Percentiles rank a stretch among this genome's conserved stretches.
Evolutionary conservation across 2,329 filamentous ascomycete genomes (phyloP).

Genomic region (Aspergillus fumigatiaffinis): DNA sequence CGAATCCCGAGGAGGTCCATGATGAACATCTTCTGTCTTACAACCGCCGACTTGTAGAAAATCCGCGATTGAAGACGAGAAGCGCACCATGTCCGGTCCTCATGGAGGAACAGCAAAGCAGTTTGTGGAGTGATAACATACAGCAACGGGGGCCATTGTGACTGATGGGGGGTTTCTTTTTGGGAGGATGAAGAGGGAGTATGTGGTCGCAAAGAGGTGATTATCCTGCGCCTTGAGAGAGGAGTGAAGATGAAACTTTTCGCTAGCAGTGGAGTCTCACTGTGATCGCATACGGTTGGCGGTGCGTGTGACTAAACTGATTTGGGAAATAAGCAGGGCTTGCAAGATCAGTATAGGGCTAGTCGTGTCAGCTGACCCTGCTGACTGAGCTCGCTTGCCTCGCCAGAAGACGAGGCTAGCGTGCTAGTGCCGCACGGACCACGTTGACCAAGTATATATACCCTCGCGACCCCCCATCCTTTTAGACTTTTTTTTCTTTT

Average conservation of each 20-base stretch:
- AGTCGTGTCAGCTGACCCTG: conserved; percentile 7
- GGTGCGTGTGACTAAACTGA: conserved; percentile 20
- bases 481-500: conserved; percentile 42
- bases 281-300: conserved; percentile 18
- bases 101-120: conserved; percentile 89
- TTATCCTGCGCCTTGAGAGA: conserved; percentile 72
- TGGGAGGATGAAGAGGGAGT: conserved; percentile 27
- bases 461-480: conserved; percentile 5
- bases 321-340: conserved; percentile 13
- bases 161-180: conserved; percentile 33
- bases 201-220: conserved; percentile 71
- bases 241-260: conserved; percentile 20
- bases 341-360: conserved; percentile 17
- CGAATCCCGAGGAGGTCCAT: conserved; percentile 18
- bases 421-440: conserved; percentile 19
- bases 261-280: conserved; percentile 23
- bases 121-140: conserved; percentile 64
- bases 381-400: conserved; percentile 11
- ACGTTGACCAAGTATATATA: conserved; percentile 27
- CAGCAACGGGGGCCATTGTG: conserved; percentile 82
- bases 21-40: not conserved
- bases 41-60: conserved; percentile 2
- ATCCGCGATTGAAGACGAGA: conserved; percentile 25
- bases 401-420: conserved; percentile 15
- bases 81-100: conserved; percentile 15